A percentile compares a stretch with the other conserved stretches of the same genome.
These are phyloP conservation scores for Puya raimondii DNA, from an alignment of 176 grass and related monocot species.

Conservation along the genomic window DNA sequence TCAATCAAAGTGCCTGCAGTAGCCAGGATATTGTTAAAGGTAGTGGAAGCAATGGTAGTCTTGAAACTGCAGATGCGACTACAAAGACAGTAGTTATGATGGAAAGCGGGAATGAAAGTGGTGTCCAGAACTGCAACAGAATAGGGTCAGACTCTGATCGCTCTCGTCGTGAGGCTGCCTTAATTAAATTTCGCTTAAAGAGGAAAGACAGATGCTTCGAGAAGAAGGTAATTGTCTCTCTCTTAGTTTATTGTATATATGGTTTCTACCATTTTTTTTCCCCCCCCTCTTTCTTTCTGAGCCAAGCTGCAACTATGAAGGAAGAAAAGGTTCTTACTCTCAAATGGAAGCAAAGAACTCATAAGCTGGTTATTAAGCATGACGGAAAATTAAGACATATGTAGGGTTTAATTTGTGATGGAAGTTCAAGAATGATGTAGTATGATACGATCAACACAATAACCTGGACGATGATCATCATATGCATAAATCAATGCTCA, in stretches of 20 bases:
- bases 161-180: slow-evolving; percentile 60
- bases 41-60: slow-evolving; percentile 34
- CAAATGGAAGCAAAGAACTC: neutral
- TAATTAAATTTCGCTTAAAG: slow-evolving; percentile 90
- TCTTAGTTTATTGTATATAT: neutral
- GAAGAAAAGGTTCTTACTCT: too few species aligned
- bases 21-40: slow-evolving; percentile 50
- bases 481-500: neutral
- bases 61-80: slow-evolving; percentile 52
- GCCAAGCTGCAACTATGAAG: too few species aligned
- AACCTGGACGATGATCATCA: neutral
- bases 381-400: neutral
- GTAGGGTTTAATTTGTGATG: neutral
- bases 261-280: neutral
- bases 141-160: slow-evolving; percentile 28
- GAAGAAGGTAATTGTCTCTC: slow-evolving; percentile 53
- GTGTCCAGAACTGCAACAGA: slow-evolving; percentile 31
- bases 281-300: neutral
- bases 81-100: slow-evolving; percentile 25
- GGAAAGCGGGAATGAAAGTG: slow-evolving; percentile 73
- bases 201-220: slow-evolving; percentile 98
- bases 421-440: neutral
- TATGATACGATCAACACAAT: neutral
- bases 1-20: slow-evolving; percentile 43
- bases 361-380: neutral